Evolutionary conservation across 495 filamentous ascomycete species (phyloP), one percentile per base, ranked within the genome.

Genomic region (Sabuloglossum arenarium): DNA sequence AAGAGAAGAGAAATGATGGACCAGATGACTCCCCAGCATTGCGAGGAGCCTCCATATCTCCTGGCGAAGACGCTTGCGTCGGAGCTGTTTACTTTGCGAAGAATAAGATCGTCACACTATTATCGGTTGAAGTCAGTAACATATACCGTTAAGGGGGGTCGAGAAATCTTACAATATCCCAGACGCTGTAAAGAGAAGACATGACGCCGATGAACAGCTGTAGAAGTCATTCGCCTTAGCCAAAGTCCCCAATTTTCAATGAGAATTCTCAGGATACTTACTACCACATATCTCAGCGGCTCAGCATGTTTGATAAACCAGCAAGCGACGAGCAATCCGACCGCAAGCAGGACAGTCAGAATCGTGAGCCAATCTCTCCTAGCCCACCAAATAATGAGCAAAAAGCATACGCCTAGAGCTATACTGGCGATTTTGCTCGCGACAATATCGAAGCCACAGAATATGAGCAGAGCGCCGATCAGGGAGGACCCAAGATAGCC

Each of bases 1-100:
- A 88, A 82, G 0, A 71, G 54, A 31, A 86, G 60, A 1, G 79
- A 81, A 34, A 88, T 75, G 37, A 88, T 68, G 14, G 78, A 81
- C 84, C 84, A 88, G 42, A 86, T 75, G 28, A 87, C 71, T 23
- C 84, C 84, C 84, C 84, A 88, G 72, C 84, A 88, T 59, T 83
- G 82, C 21, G 81, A 85, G 1, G 81, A 85, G 37, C 84, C 84
- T 16, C 84, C 84, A 61, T 87, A 88, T 28, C 76, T 73, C 66
- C 84, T 71, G 6, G 84, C 84, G 59, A 88, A 88, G 16, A 85
- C 81, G 62, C 80, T 85, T n/a, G 84, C 83, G 66, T 88, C 84
- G 6, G 82, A 86, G 37, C 72, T 77, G 62, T 88, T 87, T 51
- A 87, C 83, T 69, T 88, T 88, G 54, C 84, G 77, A 3, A 88